phyloP scores from a whole-genome alignment of 306 rosid genomes.

The Sophora flavescens region DNA sequence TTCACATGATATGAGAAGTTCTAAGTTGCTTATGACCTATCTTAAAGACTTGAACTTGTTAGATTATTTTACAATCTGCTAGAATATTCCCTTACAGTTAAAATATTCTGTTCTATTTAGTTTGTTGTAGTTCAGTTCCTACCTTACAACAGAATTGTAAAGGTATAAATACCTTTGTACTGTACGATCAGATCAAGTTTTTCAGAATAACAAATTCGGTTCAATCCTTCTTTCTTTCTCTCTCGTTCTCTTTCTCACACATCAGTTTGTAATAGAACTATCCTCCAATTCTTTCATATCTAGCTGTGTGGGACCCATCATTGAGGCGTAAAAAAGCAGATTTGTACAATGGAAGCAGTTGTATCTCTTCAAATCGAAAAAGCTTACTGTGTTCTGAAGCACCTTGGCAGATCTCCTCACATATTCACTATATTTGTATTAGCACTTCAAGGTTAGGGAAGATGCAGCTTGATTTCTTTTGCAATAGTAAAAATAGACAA shows the following conservation, averaged over 20 bases:
- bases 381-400: background rate
- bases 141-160: too few species aligned
- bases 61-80: too few species aligned
- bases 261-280: too few species aligned
- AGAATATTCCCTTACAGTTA: too few species aligned
- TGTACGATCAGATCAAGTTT: too few species aligned
- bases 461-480: background rate
- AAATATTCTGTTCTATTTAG: too few species aligned
- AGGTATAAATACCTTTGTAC: too few species aligned
- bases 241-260: too few species aligned
- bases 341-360: background rate
- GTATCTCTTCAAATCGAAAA: background rate
- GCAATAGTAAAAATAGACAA: background rate
- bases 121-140: too few species aligned
- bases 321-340: background rate
- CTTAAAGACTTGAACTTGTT: background rate
- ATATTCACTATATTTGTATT: background rate
- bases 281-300: background rate
- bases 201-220: too few species aligned
- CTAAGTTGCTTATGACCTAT: background rate
- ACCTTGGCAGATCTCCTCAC: background rate
- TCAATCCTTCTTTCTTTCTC: too few species aligned
- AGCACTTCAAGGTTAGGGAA: background rate
- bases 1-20: background rate
- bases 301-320: background rate